These are phyloP conservation scores for Aureobasidium sp. DNA, from an alignment of 2,329 filamentous ascomycete genomes.

Conservation along the genomic window DNA sequence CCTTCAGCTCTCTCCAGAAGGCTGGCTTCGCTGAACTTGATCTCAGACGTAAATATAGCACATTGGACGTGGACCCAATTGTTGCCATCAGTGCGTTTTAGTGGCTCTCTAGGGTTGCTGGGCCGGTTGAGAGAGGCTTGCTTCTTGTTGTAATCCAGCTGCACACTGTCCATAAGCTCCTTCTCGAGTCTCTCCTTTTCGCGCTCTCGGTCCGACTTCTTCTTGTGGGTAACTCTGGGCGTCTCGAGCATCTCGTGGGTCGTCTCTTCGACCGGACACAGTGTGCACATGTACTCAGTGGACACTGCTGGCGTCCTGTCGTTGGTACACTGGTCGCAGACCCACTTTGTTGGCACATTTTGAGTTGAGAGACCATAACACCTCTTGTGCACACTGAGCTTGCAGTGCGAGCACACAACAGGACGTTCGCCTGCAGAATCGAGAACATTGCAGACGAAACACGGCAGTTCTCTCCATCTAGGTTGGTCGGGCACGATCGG, in stretches of 20 bases:
- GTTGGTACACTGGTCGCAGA: constrained; percentile 92
- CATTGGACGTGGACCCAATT: constrained; percentile 98
- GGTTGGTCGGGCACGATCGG: constrained; percentile 68
- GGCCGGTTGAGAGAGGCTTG: constrained; percentile 83
- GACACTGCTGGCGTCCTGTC: constrained; percentile 88
- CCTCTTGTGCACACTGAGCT: constrained; percentile 80
- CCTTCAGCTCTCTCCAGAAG: constrained; percentile 82
- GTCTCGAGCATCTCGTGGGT: constrained; percentile 79
- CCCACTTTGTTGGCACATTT: constrained; percentile 59
- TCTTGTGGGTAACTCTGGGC: constrained; percentile 70
- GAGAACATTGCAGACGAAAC: constrained; percentile 72
- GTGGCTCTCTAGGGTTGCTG: constrained; percentile 73
- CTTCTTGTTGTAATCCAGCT: constrained; percentile 72
- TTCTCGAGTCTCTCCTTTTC: constrained; percentile 83
- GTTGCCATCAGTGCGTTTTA: constrained; percentile 92
- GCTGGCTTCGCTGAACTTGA: constrained; percentile 82
- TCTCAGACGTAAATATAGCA: constrained; percentile 83
- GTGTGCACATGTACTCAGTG: constrained; percentile 87
- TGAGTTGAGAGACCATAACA: constrained; percentile 82
- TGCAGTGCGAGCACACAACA: constrained; percentile 77
- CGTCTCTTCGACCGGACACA: constrained; percentile 78
- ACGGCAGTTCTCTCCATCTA: constrained; percentile 71
- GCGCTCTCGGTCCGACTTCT: constrained; percentile 86
- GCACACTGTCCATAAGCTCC: constrained; percentile 71
- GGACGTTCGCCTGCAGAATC: constrained; percentile 66